Base-by-base conservation (phyloP, 2,329 filamentous ascomycete species). In the Stemphylium lycopersici region DNA sequence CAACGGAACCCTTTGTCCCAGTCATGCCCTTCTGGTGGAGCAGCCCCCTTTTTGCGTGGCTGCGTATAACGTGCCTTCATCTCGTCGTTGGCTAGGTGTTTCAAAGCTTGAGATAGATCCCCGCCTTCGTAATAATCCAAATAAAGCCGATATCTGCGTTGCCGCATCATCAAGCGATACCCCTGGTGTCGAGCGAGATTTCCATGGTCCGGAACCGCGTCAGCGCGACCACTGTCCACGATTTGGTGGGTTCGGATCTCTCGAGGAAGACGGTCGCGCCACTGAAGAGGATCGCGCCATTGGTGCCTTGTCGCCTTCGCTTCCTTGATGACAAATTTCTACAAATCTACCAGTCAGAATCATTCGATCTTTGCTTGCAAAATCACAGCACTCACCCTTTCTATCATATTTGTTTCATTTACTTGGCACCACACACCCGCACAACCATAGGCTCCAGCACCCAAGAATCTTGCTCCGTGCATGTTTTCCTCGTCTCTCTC, bases 111-210 rank as follows among this genome's bases (percentile, higher is more conserved):
- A 5, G 5, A 4, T 2, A 45, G 42, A 22, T 38, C 26, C 1
- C 46, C 47, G 24, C 52, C 47, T 22, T 45, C 36, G 16, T 37
- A 55, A 38, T 51, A 47, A 7, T 51, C 26, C 6, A 55, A 37
- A 26, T 43, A 55, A 12, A 55, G 32, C 11, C 52, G 26, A 16
- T 42, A 55, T 38, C 41, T 41, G 13, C 41, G 41, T 13, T 41
- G 34, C 8, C 15, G 20, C 52, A 55, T 51, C 41, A 50, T 46
- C 8, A 55, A 32, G 24, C 52, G 29, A 31, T 55, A 40, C 7
- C 46, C 46, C 11, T 26, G 10, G 18, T 55, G 47, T 36, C 36
- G 4, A 12, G 46, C 15, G 13, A 55, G 22, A 38, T 33, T 42
- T 15, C 6, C 7, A 24, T 34, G 20, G 3, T 33, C 8, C 11